These are phyloP conservation scores for Biancaea sappan DNA, from an alignment of 306 rosid species.

Conservation along the genomic window DNA sequence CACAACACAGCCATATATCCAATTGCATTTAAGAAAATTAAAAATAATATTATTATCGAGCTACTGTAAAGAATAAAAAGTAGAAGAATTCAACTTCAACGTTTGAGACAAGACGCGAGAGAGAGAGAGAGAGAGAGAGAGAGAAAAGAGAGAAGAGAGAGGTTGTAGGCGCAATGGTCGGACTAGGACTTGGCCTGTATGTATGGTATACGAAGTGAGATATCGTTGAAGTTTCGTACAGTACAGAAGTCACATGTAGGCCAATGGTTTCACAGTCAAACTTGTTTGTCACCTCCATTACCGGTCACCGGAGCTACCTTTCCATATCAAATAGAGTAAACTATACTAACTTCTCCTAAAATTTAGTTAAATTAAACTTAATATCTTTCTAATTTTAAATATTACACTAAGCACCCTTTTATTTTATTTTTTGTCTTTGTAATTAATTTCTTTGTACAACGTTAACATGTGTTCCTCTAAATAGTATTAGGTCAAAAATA, in stretches of 20 bases:
- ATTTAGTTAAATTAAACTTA: no score
- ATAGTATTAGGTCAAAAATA: no score
- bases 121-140: constrained; percentile 19
- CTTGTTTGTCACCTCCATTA: constrained; percentile 17
- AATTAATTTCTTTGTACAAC: no score
- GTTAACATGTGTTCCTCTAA: no score
- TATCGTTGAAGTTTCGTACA: constrained; percentile 59
- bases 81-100: constrained; percentile 84
- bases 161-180: constrained; percentile 61
- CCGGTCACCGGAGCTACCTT: background rate
- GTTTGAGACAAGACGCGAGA: constrained; percentile 44
- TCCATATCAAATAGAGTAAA: no score
- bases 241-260: constrained; percentile 45
- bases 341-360: no score
- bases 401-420: no score
- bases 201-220: background rate
- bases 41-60: constrained; percentile 19
- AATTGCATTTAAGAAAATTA: constrained; percentile 32
- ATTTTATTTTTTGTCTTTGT: no score
- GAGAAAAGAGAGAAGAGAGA: constrained; percentile 10
- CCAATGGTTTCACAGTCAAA: constrained; percentile 44
- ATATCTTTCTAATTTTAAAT: no score
- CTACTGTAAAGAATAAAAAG: constrained; percentile 4
- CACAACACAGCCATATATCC: constrained; percentile 33
- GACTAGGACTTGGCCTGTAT: constrained; percentile 29